Conservation (phyloP, 2,329 filamentous ascomycete genomes). For the Claviceps paspali region DNA sequence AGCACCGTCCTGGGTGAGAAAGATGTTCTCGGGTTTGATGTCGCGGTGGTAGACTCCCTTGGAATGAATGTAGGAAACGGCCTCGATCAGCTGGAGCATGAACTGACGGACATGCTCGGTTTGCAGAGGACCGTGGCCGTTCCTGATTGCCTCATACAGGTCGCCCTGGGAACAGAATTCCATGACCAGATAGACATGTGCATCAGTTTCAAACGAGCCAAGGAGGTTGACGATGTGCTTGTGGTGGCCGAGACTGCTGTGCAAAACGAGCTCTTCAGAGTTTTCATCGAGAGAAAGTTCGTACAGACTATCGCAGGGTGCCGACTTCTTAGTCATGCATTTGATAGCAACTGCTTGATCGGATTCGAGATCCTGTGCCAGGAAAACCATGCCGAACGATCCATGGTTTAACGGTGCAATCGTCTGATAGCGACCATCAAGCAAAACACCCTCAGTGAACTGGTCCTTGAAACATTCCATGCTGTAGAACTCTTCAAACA, state of each 20-base stretch:
- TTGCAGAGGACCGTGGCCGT: conserved; percentile 73
- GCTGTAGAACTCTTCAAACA: conserved; percentile 6
- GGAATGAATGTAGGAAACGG: conserved; percentile 78
- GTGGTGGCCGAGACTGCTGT: conserved; percentile 63
- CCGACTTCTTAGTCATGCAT: conserved; percentile 73
- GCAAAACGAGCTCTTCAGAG: conserved; percentile 66
- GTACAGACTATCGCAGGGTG: conserved; percentile 41
- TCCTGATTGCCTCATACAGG: conserved; percentile 91
- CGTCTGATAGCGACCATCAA: conserved; percentile 81
- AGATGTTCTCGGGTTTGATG: conserved; percentile 99
- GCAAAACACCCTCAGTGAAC: conserved; percentile 64
- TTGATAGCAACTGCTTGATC: conserved; percentile 84
- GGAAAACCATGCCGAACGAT: conserved; percentile 97
- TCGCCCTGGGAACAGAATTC: conserved; percentile 94
- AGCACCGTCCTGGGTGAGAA: conserved; percentile 67
- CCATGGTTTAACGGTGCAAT: conserved; percentile 94
- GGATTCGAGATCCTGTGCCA: conserved; percentile 66
- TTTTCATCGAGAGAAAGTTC: conserved; percentile 66
- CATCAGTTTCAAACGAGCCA: conserved; percentile 79
- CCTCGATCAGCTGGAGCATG: conserved; percentile 86
- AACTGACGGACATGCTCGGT: conserved; percentile 95
- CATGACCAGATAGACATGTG: conserved; percentile 81
- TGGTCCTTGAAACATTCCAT: conserved; percentile 80
- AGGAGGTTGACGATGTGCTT: conserved; percentile 89
- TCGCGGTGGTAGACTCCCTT: conserved; percentile 92